A percentile compares a stretch with the other conserved stretches of the same genome.
Conservation (phyloP, 352 stramenopile genomes). For the Phytophthora constricta region DNA sequence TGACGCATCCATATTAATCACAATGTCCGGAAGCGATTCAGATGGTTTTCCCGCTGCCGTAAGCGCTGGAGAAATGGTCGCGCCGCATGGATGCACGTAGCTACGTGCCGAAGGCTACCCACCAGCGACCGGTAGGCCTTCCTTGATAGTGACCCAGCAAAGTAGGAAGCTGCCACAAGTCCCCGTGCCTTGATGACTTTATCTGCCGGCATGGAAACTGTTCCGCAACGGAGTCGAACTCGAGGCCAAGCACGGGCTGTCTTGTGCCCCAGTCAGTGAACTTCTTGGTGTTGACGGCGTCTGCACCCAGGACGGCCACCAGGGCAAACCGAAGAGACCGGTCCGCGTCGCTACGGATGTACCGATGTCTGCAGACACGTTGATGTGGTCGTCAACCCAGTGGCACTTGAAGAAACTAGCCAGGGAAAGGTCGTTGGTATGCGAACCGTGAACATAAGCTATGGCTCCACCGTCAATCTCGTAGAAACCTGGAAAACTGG, state of each 20-base stretch:
- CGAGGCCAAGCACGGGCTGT: not conserved
- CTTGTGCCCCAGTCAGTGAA: slow-evolving; percentile 5
- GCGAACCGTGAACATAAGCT: not conserved
- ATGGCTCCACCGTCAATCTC: slow-evolving; percentile 11
- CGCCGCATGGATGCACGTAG: slow-evolving; percentile 8
- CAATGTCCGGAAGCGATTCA: no score
- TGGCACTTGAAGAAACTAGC: slow-evolving; percentile 21
- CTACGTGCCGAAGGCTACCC: slow-evolving; percentile 16
- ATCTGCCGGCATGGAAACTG: not conserved
- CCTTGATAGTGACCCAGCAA: not conserved
- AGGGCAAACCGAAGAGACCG: slow-evolving; percentile 15
- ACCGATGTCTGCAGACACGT: not conserved
- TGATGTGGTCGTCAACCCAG: slow-evolving; percentile 27
- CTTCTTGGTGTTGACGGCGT: slow-evolving; percentile 18
- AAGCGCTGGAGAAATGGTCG: slow-evolving; percentile 7
- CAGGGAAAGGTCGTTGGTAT: not conserved
- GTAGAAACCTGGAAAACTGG: slow-evolving; percentile 14
- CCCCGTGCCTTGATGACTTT: not conserved
- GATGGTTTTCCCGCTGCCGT: no score
- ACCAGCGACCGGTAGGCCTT: slow-evolving; percentile 1
- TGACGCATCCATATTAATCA: slow-evolving; percentile 20
- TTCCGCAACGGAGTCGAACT: slow-evolving; percentile 1
- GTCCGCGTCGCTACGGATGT: not conserved
- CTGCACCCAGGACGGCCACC: not conserved
- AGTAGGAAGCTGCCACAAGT: not conserved